Evolutionary conservation across 2,329 filamentous ascomycete genomes (phyloP).

Genomic region (Meredithiella fracta): DNA sequence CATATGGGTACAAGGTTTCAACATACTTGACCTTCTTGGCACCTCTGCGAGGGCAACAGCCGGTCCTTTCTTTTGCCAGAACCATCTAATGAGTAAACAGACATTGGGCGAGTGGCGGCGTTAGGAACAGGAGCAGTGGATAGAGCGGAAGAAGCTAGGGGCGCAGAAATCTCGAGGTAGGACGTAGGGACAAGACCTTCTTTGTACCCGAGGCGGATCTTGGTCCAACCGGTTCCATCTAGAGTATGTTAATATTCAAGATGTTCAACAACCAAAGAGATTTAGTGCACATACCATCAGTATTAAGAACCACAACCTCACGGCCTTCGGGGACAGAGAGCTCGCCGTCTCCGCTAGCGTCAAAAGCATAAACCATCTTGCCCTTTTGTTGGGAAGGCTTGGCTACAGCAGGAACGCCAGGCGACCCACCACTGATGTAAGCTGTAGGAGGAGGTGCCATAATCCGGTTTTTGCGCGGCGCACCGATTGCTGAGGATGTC

Average conservation of each 20-base stretch:
- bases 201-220: slow-evolving; percentile 55
- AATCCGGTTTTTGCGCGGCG: slow-evolving; percentile 49
- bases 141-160: slow-evolving; percentile 24
- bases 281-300: slow-evolving; percentile 53
- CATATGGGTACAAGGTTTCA: slow-evolving; percentile 83
- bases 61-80: slow-evolving; percentile 66
- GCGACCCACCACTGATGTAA: slow-evolving; percentile 55
- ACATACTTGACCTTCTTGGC: slow-evolving; percentile 92
- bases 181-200: slow-evolving; percentile 76
- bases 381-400: slow-evolving; percentile 38
- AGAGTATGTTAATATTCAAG: slow-evolving; percentile 14
- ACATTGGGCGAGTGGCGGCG: slow-evolving; percentile 51
- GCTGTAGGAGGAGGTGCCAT: slow-evolving; percentile 74
- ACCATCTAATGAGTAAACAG: slow-evolving; percentile 47
- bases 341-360: slow-evolving; percentile 66
- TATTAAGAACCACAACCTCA: slow-evolving; percentile 62
- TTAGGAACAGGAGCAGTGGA: slow-evolving; percentile 17
- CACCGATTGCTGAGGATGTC: slow-evolving; percentile 8
- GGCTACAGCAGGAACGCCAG: slow-evolving; percentile 27
- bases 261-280: too few relatives aligned
- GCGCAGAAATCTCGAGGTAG: slow-evolving; percentile 56
- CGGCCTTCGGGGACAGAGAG: slow-evolving; percentile 63
- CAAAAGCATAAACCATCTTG: slow-evolving; percentile 81
- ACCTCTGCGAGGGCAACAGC: slow-evolving; percentile 80
- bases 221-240: slow-evolving; percentile 90